These are phyloP conservation scores for Kondoa subrosea DNA, from an alignment of 768 basidiomycete genomes.

Conservation along the genomic window DNA sequence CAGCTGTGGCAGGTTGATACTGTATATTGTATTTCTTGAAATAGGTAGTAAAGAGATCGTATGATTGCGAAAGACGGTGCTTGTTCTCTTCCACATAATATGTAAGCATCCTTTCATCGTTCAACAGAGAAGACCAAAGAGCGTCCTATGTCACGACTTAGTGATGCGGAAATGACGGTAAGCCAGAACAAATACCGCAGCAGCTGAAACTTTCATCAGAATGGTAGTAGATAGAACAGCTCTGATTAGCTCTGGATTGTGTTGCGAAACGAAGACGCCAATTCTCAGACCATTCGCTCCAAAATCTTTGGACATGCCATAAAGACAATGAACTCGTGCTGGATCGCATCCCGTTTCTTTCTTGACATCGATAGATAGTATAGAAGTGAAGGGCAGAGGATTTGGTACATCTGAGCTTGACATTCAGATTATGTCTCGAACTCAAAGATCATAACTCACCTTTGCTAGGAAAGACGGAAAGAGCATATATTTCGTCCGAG, in stretches of 20 bases:
- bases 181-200: slow-evolving; percentile 17
- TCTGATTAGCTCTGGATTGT: slow-evolving; percentile 24
- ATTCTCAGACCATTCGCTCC: slow-evolving; percentile 26
- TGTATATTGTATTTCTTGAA: slow-evolving; percentile 20
- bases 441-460: background rate
- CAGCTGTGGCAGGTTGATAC: slow-evolving; percentile 22
- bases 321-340: slow-evolving; percentile 18
- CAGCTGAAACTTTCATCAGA: slow-evolving; percentile 27
- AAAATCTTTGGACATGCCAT: slow-evolving; percentile 26
- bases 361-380: slow-evolving; percentile 24
- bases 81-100: slow-evolving; percentile 23
- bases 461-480: slow-evolving; percentile 16
- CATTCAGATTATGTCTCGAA: background rate
- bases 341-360: slow-evolving; percentile 24
- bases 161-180: background rate
- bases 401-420: background rate
- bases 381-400: slow-evolving; percentile 19
- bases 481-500: slow-evolving; percentile 26
- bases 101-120: slow-evolving; percentile 20
- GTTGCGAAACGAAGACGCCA: slow-evolving; percentile 26
- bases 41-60: slow-evolving; percentile 15
- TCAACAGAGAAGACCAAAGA: slow-evolving; percentile 24
- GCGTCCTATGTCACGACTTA: slow-evolving; percentile 15
- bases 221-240: slow-evolving; percentile 23
- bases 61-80: slow-evolving; percentile 15